Percentiles rank a stretch among this genome's conserved stretches.
Conservation (phyloP, 2,329 filamentous ascomycete genomes). For the Ceratocystis colombiana region DNA sequence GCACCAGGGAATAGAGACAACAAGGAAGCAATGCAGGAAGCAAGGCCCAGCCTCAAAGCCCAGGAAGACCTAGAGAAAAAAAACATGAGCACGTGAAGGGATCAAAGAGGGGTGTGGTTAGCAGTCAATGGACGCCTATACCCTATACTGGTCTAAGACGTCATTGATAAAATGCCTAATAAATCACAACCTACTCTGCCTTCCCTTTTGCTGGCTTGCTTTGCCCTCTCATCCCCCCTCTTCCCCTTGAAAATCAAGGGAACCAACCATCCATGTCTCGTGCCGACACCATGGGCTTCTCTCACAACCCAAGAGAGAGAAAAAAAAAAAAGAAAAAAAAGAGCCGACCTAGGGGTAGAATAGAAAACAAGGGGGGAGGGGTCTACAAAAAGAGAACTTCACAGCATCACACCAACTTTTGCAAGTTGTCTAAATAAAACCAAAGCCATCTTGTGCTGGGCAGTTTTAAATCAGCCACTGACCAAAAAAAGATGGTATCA, state of each 20-base stretch:
- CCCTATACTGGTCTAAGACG: background rate
- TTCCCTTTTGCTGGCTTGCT: background rate
- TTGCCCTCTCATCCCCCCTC: background rate
- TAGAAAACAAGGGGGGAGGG: background rate
- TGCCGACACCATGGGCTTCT: background rate
- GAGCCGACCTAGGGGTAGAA: background rate
- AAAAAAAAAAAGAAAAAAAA: background rate
- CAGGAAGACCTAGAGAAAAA: constrained; percentile 11
- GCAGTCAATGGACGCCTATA: no score
- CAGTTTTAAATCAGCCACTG: background rate
- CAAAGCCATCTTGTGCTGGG: background rate
- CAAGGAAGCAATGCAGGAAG: constrained; percentile 10
- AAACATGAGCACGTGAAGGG: constrained; percentile 6
- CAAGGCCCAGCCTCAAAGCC: constrained; percentile 2
- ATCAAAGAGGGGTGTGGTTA: background rate
- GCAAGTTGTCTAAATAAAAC: background rate
- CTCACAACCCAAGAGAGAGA: background rate
- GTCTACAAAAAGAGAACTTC: background rate
- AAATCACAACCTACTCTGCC: background rate
- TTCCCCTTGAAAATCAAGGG: background rate
- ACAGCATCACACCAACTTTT: constrained; percentile 4
- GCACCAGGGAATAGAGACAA: constrained; percentile 11
- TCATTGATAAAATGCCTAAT: constrained; percentile 11
- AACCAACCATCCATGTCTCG: constrained; percentile 1
- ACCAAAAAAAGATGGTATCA: background rate